phyloP scores from a whole-genome alignment of 495 filamentous ascomycete species.

The Pseudoneurospora amorphoporcata region DNA sequence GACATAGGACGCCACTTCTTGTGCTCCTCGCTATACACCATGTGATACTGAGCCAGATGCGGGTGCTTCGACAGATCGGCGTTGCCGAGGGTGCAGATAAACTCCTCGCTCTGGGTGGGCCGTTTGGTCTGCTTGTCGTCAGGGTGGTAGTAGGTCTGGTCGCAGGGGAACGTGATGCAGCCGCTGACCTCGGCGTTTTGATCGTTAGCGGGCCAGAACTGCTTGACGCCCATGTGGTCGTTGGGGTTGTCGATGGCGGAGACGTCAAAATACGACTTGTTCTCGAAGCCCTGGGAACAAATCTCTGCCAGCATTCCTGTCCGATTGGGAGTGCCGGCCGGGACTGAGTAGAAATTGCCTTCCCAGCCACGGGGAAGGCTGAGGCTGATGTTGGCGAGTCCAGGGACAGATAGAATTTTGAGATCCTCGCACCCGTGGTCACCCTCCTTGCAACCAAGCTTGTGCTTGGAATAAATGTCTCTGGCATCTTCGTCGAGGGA shows the following conservation, averaged over 20 bases:
- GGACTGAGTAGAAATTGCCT: slow-evolving; percentile 39
- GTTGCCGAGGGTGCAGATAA: slow-evolving; percentile 32
- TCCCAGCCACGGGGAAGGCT: slow-evolving; percentile 33
- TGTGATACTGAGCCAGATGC: not conserved
- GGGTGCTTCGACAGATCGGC: not conserved
- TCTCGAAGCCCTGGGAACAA: slow-evolving; percentile 33
- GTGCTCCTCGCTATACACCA: not conserved
- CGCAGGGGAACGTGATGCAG: slow-evolving; percentile 38
- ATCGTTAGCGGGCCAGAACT: slow-evolving; percentile 30
- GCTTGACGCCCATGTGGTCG: slow-evolving; percentile 35
- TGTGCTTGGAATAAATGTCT: slow-evolving; percentile 31
- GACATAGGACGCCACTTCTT: not conserved
- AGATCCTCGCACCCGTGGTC: too few relatives aligned
- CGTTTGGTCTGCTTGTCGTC: slow-evolving; percentile 38
- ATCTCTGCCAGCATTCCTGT: slow-evolving; percentile 46
- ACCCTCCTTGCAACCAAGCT: too few relatives aligned
- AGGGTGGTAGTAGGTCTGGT: slow-evolving; percentile 37
- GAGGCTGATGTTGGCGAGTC: slow-evolving; percentile 17
- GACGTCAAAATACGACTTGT: slow-evolving; percentile 40
- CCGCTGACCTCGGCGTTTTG: slow-evolving; percentile 25
- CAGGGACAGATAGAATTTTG: slow-evolving; percentile 8
- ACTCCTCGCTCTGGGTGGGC: slow-evolving; percentile 23
- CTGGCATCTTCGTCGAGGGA: slow-evolving; percentile 37
- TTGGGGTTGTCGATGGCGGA: slow-evolving; percentile 43
- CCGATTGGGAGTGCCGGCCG: slow-evolving; percentile 21